Conservation (phyloP, 2,329 filamentous ascomycete species). For the Neocucurbitaria cava region DNA sequence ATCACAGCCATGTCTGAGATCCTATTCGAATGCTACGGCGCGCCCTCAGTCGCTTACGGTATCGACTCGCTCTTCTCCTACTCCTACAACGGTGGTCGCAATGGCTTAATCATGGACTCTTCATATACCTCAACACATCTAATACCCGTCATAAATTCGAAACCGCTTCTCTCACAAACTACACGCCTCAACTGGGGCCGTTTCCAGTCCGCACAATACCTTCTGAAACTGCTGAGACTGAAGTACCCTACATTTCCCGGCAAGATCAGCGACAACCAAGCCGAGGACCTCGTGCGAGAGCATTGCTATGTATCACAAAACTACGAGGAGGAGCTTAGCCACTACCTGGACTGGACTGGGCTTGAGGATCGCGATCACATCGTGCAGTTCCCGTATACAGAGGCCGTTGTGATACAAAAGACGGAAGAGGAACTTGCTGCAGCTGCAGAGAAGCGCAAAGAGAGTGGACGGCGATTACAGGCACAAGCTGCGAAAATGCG, state of each 20-base stretch:
- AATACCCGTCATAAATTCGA: constrained; percentile 88
- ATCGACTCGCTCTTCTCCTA: constrained; percentile 98
- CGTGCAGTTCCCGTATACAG: constrained; percentile 91
- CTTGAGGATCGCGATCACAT: constrained; percentile 88
- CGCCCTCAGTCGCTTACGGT: constrained; percentile 88
- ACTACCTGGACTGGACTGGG: constrained; percentile 88
- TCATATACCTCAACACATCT: constrained; percentile 94
- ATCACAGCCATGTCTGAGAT: constrained; percentile 90
- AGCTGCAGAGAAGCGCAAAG: constrained; percentile 92
- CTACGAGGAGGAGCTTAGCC: constrained; percentile 78
- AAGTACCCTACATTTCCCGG: constrained; percentile 92
- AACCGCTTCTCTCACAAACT: constrained; percentile 82
- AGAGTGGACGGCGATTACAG: constrained; percentile 88
- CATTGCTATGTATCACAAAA: constrained; percentile 89
- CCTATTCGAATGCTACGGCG: constrained; percentile 93
- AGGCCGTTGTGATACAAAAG: constrained; percentile 89
- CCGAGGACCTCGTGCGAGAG: constrained; percentile 83
- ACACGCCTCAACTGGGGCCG: constrained; percentile 95
- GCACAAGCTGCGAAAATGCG: constrained; percentile 98
- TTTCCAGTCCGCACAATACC: constrained; percentile 86
- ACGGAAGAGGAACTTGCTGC: constrained; percentile 90
- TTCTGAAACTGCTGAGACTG: constrained; percentile 84
- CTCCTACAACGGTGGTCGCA: constrained; percentile 85
- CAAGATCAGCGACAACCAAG: constrained; percentile 84
- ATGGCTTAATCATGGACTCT: constrained; percentile 87